Percentiles rank a stretch among this genome's conserved stretches.
These are phyloP conservation scores for Diaporthe nobilis DNA, from an alignment of 2,329 filamentous ascomycete genomes.

Conservation along the genomic window DNA sequence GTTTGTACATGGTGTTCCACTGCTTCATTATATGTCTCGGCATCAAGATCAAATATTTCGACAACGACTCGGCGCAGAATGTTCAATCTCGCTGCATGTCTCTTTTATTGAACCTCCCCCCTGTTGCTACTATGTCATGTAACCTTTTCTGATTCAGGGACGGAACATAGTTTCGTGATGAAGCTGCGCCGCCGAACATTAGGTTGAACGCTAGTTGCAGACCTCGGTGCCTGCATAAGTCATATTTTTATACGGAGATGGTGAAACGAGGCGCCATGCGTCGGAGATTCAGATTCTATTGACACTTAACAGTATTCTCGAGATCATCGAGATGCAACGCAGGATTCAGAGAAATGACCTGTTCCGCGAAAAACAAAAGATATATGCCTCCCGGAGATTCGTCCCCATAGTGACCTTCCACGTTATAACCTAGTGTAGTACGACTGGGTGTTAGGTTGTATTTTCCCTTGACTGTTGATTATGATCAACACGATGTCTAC, in stretches of 20 bases:
- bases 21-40: not conserved
- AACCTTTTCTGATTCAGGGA: not conserved
- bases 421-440: not conserved
- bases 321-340: not conserved
- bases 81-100: not conserved
- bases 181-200: not conserved
- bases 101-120: not conserved
- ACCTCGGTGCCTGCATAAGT: not conserved
- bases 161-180: too few relatives aligned
- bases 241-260: not conserved
- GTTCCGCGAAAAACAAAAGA: not conserved
- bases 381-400: not conserved
- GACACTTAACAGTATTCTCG: fast-evolving
- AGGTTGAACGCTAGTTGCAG: not conserved
- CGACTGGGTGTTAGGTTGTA: too few relatives aligned
- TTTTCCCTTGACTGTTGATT: too few relatives aligned
- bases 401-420: not conserved
- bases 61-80: not conserved
- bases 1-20: too few relatives aligned
- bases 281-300: not conserved
- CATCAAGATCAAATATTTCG: not conserved
- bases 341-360: not conserved
- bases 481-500: too few relatives aligned
- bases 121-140: not conserved
- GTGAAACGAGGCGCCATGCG: not conserved